phyloP scores from a whole-genome alignment of 768 basidiomycete species.

The Mycena metata region DNA sequence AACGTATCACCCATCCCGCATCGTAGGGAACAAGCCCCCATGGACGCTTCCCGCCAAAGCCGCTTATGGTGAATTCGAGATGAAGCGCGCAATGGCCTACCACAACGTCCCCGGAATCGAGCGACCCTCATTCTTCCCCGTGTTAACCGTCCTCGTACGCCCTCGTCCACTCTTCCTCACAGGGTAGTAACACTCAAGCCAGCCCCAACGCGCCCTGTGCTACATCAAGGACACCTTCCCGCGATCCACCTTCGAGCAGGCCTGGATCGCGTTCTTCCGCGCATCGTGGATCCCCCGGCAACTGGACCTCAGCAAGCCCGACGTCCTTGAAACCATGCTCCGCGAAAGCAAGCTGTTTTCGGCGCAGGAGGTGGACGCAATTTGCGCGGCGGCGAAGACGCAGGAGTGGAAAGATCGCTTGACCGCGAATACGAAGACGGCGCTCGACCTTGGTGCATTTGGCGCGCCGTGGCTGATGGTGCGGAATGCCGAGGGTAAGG shows the following conservation, averaged over 20 bases:
- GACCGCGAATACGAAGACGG: conserved; percentile 36
- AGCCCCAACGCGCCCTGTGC: conserved; percentile 39
- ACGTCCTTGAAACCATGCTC: conserved; percentile 13
- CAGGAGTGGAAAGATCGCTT: conserved; percentile 37
- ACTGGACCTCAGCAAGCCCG: conserved; percentile 24
- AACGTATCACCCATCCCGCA: neutral
- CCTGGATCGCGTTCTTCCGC: conserved; percentile 34
- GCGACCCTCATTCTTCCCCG: conserved; percentile 31
- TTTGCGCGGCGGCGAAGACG: conserved; percentile 27
- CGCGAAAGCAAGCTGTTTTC: conserved; percentile 29
- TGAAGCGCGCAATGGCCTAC: conserved; percentile 27
- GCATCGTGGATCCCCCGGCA: conserved; percentile 36
- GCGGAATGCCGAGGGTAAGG: conserved; percentile 34
- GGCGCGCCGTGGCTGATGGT: conserved; percentile 41
- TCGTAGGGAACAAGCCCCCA: conserved; percentile 35
- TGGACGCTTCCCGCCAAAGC: conserved; percentile 37
- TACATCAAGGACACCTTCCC: conserved; percentile 39
- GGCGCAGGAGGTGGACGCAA: conserved; percentile 29
- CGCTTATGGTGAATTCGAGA: conserved; percentile 29
- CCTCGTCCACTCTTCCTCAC: neutral
- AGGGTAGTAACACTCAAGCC: neutral
- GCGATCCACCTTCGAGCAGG: conserved; percentile 28
- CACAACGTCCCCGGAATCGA: conserved; percentile 24
- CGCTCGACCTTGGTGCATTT: conserved; percentile 38
- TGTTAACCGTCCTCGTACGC: conserved; percentile 33